Percentiles rank a stretch among this genome's conserved stretches.
phyloP scores from a whole-genome alignment of 1,284 basidiomycete species.

The Boletellus sp. region DNA sequence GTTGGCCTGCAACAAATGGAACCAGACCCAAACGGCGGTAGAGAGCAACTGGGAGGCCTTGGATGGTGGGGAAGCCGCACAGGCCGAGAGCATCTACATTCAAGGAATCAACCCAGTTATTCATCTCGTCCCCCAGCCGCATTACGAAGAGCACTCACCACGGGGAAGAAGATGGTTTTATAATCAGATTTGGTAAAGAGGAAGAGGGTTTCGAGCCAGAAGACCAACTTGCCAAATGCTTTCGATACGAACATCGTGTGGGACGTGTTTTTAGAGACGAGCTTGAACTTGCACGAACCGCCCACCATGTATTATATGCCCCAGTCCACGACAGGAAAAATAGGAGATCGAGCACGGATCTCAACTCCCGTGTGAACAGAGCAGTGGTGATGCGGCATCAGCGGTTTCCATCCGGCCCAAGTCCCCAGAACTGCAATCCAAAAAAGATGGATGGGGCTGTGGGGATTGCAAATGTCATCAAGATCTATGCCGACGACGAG shows the following conservation, averaged over 20 bases:
- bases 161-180: conserved; percentile 38
- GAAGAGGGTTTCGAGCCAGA: conserved; percentile 14
- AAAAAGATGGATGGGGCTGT: too few relatives aligned
- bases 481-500: too few relatives aligned
- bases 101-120: neutral
- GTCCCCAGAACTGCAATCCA: too few relatives aligned
- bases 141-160: conserved; percentile 24
- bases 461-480: too few relatives aligned
- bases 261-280: neutral
- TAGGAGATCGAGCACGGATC: neutral
- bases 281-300: neutral
- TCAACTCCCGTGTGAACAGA: neutral
- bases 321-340: neutral
- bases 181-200: conserved; percentile 39
- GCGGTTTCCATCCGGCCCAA: too few relatives aligned
- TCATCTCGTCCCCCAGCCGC: neutral
- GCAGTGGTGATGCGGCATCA: too few relatives aligned
- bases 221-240: conserved; percentile 1
- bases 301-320: neutral
- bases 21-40: conserved; percentile 41
- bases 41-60: conserved; percentile 9
- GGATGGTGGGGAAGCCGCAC: conserved; percentile 28
- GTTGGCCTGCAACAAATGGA: conserved; percentile 39
- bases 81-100: conserved; percentile 34
- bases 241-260: conserved; percentile 1